Evolutionary conservation across 352 stramenopile genomes (phyloP), one percentile per base, ranked within the genome.

Genomic region (Globisporangium perplexum): DNA sequence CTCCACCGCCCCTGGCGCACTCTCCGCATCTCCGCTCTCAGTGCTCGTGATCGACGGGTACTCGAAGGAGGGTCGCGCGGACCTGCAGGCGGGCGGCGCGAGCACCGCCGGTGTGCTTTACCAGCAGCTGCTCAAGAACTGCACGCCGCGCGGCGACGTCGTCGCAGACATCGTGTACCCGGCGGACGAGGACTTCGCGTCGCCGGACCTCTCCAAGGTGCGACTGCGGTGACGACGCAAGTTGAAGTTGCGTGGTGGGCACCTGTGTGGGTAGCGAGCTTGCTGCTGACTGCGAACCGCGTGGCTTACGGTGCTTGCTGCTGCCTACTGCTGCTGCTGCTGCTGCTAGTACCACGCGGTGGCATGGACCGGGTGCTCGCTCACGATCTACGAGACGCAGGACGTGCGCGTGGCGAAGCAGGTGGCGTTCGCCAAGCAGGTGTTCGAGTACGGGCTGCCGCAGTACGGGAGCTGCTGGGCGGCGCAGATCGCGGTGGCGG

Each of bases 391-490:
- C 58, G 69, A 89, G 51, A 66, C 59, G 0, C 58, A 83, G 1
- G 68, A 90, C 56, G 67, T 63, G 30, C 69, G 65, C 30, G 75
- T 88, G n/a, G 69, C 71, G 38, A 86, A 86, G 60, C 78, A 90
- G 61, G 83, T 90, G 44, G 75, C 77, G 26, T 79, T 92, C 43
- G 73, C 82, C 24, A 75, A 81, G 51, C 68, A 83, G 53, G 65
- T 77, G 11, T 92, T 86, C 57, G 74, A 77, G 35, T 56, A 83
- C 57, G 80, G 77, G 12, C 64, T 88, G 33, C 78, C 76, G 33
- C 79, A 93, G 60, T 93, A 86, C 47, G 83, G 83, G 39, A 90
- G 79, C 50, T 93, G 83, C 66, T 93, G 77, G 77, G 83, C 75
- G 20, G 79, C 77, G 51, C 83, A 93, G 67, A 88, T 93, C 50